These are phyloP conservation scores for Puccinellia tenuiflora DNA, from an alignment of 176 grass and related monocot species.

Conservation along the genomic window DNA sequence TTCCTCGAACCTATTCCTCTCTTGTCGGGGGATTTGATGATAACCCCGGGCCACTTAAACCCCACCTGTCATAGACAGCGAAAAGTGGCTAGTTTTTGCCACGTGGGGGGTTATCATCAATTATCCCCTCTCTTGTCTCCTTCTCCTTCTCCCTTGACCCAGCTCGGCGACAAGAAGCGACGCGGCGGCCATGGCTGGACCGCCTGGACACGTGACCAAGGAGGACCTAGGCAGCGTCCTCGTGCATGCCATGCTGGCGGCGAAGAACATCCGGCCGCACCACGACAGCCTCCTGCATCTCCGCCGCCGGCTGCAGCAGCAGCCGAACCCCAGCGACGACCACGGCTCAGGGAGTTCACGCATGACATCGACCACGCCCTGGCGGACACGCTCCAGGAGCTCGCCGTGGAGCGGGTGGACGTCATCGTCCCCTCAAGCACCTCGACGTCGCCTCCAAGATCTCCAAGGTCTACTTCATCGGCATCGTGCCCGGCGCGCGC, in stretches of 20 bases:
- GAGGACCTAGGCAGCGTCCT: not conserved
- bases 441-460: not conserved
- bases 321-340: not conserved
- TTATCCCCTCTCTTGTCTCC: too few species aligned
- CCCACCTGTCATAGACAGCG: too few species aligned
- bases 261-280: not conserved
- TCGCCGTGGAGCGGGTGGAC: not conserved
- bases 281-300: not conserved
- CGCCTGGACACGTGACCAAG: not conserved
- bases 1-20: too few species aligned
- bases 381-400: not conserved
- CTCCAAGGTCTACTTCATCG: not conserved
- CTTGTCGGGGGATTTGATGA: too few species aligned
- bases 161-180: not conserved
- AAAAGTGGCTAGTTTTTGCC: too few species aligned
- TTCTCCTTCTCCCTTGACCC: too few species aligned
- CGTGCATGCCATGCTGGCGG: not conserved
- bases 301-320: not conserved
- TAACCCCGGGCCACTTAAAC: too few species aligned
- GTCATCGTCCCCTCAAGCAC: too few species aligned
- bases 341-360: too few species aligned
- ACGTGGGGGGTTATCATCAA: too few species aligned
- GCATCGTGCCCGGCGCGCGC: not conserved
- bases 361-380: not conserved
- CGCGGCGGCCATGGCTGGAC: not conserved